phyloP scores from a whole-genome alignment of 805 yeast genomes.

The Kazachstania bromeliacearum region DNA sequence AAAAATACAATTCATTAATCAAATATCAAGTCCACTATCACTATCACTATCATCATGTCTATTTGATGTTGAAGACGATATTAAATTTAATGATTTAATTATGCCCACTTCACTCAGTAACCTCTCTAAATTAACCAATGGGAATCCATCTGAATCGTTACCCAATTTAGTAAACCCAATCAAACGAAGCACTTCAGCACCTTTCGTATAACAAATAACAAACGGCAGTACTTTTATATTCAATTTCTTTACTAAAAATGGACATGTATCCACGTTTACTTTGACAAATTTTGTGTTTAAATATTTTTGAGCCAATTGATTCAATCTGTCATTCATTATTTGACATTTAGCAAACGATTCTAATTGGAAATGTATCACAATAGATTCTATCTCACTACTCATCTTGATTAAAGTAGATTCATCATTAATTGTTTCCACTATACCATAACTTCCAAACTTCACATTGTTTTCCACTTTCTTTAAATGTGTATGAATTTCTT shows the following conservation, averaged over 20 bases:
- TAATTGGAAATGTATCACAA: constrained; percentile 56
- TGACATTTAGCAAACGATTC: constrained; percentile 52
- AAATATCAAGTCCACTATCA: constrained; percentile 9
- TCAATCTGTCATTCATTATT: constrained; percentile 42
- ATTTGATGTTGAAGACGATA: neutral
- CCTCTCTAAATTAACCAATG: constrained; percentile 40
- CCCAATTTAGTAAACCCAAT: constrained; percentile 64
- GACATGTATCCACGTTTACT: constrained; percentile 55
- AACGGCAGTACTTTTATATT: constrained; percentile 62
- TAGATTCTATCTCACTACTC: constrained; percentile 35
- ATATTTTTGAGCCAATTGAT: constrained; percentile 47
- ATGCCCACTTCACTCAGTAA: constrained; percentile 14
- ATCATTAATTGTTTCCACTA: constrained; percentile 32
- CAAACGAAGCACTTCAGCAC: constrained; percentile 48
- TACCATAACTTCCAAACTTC: constrained; percentile 37
- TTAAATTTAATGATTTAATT: constrained; percentile 1
- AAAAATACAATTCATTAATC: neutral
- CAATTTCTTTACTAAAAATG: constrained; percentile 60
- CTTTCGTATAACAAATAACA: constrained; percentile 50
- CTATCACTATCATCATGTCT: neutral
- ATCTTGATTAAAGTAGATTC: constrained; percentile 51
- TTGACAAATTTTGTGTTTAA: constrained; percentile 43
- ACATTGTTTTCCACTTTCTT: constrained; percentile 30
- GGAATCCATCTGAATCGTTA: constrained; percentile 38
- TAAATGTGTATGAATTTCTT: constrained; percentile 40